Percentiles rank a stretch among this genome's conserved stretches.
These are phyloP conservation scores for Naegleria lovaniensis DNA, from an alignment of 208 protist genomes.

Conservation along the genomic window DNA sequence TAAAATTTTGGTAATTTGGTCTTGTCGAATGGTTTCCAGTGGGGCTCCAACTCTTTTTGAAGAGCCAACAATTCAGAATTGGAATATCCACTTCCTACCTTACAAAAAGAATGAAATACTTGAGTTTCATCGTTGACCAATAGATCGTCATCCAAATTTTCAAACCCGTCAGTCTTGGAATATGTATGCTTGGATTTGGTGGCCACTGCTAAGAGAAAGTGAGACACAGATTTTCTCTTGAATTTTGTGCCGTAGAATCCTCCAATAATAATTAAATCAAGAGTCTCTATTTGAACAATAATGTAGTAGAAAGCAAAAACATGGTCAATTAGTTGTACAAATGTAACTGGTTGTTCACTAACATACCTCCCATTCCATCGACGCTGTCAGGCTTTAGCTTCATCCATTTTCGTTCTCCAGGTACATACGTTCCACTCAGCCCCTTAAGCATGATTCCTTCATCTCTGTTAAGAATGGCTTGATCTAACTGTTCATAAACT, in stretches of 20 bases:
- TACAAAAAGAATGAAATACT: constrained; percentile 53
- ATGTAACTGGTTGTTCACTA: constrained; percentile 47
- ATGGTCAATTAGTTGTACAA: too few species aligned
- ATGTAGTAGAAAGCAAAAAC: too few species aligned
- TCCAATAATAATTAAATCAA: constrained; percentile 42
- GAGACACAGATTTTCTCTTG: constrained; percentile 43
- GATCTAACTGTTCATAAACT: constrained; percentile 46
- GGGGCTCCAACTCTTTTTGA: constrained; percentile 41
- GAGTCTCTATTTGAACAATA: constrained; percentile 19
- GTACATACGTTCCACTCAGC: constrained; percentile 40
- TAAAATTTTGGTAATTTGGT: constrained; percentile 43
- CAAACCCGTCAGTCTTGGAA: constrained; percentile 34
- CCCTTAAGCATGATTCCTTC: constrained; percentile 58
- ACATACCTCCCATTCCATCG: constrained; percentile 43
- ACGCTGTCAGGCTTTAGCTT: constrained; percentile 65
- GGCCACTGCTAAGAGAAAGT: constrained; percentile 50
- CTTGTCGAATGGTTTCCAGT: constrained; percentile 45
- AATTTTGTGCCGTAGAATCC: constrained; percentile 61
- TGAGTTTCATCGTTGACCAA: background rate
- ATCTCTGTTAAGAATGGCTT: constrained; percentile 36
- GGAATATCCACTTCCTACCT: constrained; percentile 59
- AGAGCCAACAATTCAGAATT: constrained; percentile 47
- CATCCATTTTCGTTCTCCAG: constrained; percentile 58
- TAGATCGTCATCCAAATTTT: background rate
- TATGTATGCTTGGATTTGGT: background rate